These are phyloP conservation scores for Aplosporella prunicola DNA, from an alignment of 2,329 filamentous ascomycete species.

Conservation along the genomic window DNA sequence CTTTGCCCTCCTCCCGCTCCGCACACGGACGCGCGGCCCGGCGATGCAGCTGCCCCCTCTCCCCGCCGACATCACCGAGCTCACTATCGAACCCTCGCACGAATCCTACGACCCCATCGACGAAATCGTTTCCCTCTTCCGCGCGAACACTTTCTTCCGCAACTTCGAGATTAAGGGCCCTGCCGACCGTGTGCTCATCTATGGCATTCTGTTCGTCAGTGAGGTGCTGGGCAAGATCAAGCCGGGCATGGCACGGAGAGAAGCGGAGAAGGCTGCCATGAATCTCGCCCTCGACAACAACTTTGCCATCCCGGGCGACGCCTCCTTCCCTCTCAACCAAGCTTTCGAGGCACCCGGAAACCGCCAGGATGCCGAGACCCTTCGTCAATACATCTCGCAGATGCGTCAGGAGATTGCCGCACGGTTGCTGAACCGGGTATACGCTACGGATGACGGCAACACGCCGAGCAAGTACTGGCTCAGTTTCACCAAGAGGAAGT, in stretches of 20 bases:
- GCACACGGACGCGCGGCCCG: constrained; percentile 90
- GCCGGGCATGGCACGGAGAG: constrained; percentile 56
- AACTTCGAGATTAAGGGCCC: constrained; percentile 99
- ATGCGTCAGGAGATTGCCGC: constrained; percentile 84
- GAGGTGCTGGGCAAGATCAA: constrained; percentile 85
- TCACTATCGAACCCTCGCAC: constrained; percentile 63
- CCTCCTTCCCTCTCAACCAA: constrained; percentile 88
- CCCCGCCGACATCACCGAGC: constrained; percentile 44
- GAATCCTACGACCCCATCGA: constrained; percentile 96
- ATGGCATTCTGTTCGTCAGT: constrained; percentile 90
- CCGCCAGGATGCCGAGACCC: constrained; percentile 77
- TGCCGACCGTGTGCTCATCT: constrained; percentile 87
- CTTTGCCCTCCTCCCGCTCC: constrained; percentile 87
- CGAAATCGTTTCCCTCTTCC: constrained; percentile 85
- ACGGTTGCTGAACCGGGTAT: constrained; percentile 76
- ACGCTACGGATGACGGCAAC: constrained; percentile 54
- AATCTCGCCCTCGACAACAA: constrained; percentile 86
- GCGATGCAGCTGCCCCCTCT: constrained; percentile 69
- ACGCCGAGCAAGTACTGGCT: constrained; percentile 84
- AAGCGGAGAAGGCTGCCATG: constrained; percentile 68
- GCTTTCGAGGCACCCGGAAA: constrained; percentile 86
- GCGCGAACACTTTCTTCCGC: constrained; percentile 96
- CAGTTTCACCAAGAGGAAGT: constrained; percentile 98
- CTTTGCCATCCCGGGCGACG: constrained; percentile 91
- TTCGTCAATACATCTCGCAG: constrained; percentile 84